A percentile compares a stretch with the other conserved stretches of the same genome.
Conservation (phyloP, 2,329 filamentous ascomycete genomes). For the Ophiosphaerella herpotricha region DNA sequence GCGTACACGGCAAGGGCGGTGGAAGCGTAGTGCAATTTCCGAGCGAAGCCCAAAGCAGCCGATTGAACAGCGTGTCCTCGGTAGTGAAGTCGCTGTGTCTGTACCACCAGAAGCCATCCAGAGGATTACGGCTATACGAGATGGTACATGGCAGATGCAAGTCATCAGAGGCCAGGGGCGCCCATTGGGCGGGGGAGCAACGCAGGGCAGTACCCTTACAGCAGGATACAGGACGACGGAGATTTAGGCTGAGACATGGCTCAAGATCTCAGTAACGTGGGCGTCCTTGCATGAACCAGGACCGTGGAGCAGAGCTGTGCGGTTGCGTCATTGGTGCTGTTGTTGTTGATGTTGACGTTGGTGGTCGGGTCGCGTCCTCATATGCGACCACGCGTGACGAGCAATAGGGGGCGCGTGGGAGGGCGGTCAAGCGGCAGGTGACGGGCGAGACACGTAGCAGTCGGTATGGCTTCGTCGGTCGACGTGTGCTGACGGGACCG, state of each 20-base stretch:
- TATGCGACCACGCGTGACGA: conserved; percentile 1
- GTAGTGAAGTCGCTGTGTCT: background rate
- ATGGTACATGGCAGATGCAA: conserved; percentile 5
- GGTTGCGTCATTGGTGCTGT: background rate
- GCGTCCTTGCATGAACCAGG: conserved; percentile 6
- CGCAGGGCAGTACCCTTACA: conserved; percentile 27
- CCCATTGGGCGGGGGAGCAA: conserved; percentile 18
- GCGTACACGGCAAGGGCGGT: conserved; percentile 28
- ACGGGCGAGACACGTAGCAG: conserved; percentile 2
- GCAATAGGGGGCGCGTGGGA: background rate
- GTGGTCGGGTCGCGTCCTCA: conserved; percentile 4
- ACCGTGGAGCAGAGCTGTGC: background rate
- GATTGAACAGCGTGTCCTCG: background rate
- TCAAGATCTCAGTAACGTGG: conserved; percentile 4
- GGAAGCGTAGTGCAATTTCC: conserved; percentile 35
- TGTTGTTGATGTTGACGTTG: conserved; percentile 7
- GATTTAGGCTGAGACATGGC: conserved; percentile 19
- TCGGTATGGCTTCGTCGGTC: background rate
- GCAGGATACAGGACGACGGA: background rate
- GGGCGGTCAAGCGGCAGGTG: background rate
- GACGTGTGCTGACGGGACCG: background rate
- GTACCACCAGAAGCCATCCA: background rate
- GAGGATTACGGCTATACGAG: background rate
- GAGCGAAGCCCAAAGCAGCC: conserved; percentile 8
- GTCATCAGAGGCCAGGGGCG: background rate